Conservation (phyloP, 2,329 filamentous ascomycete genomes). For the Aschersonia sp. region DNA sequence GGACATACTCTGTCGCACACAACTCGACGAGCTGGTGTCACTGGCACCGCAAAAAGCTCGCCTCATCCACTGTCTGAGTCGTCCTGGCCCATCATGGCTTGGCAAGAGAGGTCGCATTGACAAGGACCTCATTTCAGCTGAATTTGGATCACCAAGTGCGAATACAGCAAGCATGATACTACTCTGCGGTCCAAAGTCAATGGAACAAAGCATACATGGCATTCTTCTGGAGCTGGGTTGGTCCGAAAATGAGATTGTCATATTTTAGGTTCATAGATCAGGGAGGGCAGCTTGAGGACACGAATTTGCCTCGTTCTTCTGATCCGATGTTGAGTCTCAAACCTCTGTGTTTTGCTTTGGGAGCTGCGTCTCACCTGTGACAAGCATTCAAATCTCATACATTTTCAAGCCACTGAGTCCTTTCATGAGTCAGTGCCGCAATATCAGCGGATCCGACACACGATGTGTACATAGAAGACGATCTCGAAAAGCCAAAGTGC, state of each 20-base stretch:
- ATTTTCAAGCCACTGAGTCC: too few species aligned
- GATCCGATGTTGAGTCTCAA: too few species aligned
- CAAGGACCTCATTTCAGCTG: constrained; percentile 42
- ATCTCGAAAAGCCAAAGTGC: too few species aligned
- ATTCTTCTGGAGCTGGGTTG: constrained; percentile 48
- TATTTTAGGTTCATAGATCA: constrained; percentile 8
- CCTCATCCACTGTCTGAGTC: constrained; percentile 55
- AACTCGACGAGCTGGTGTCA: constrained; percentile 50
- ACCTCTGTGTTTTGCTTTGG: too few species aligned
- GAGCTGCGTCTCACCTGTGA: too few species aligned
- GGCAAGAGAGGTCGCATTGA: constrained; percentile 56
- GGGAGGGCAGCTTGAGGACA: too few species aligned
- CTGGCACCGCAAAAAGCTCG: constrained; percentile 42
- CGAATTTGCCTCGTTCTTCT: too few species aligned
- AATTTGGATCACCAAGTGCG: constrained; percentile 29
- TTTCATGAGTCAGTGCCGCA: too few species aligned
- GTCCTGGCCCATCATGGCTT: constrained; percentile 48
- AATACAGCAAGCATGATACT: constrained; percentile 48
- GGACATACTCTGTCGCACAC: constrained; percentile 67
- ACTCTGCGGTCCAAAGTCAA: constrained; percentile 61
- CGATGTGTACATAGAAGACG: too few species aligned
- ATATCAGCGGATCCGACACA: too few species aligned
- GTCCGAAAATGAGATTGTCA: constrained; percentile 20
- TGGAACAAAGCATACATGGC: constrained; percentile 53
- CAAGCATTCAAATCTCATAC: too few species aligned